Percentiles rank a stretch among this genome's conserved stretches.
phyloP scores from a whole-genome alignment of 768 basidiomycete genomes.

The Russula vinacea region DNA sequence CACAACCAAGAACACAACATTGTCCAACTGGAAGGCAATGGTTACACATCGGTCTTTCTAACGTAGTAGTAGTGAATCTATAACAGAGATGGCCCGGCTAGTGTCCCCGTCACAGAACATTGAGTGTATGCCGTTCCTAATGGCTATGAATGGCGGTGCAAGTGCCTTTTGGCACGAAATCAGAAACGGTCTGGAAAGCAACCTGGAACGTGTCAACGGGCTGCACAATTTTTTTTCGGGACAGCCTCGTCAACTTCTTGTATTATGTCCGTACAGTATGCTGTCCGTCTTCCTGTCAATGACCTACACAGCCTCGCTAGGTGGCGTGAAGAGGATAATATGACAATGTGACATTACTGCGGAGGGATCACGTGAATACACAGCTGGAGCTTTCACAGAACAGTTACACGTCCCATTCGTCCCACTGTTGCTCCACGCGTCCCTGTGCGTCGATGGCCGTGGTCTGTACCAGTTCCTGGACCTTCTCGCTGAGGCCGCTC shows the following conservation, averaged over 20 bases:
- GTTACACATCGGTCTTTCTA: too few species aligned
- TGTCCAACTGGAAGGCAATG: too few species aligned
- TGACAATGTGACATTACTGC: background rate
- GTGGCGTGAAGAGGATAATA: background rate
- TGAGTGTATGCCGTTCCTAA: background rate
- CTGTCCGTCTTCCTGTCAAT: background rate
- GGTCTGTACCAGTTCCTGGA: slow-evolving; percentile 70
- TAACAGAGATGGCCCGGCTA: too few species aligned
- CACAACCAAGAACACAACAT: too few species aligned
- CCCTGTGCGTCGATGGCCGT: slow-evolving; percentile 44
- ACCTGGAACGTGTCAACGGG: background rate
- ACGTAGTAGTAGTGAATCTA: too few species aligned
- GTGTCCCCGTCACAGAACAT: background rate
- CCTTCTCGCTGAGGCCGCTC: slow-evolving; percentile 55
- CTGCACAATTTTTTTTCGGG: background rate
- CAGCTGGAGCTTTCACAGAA: background rate
- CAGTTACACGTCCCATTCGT: slow-evolving; percentile 29
- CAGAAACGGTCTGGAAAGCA: background rate
- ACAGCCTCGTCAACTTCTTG: background rate
- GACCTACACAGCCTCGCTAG: background rate
- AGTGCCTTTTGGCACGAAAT: too few species aligned
- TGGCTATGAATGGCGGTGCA: background rate
- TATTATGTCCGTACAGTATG: too few species aligned
- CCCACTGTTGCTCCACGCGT: slow-evolving; percentile 26
- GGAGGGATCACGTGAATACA: background rate